Base-by-base conservation (phyloP, 2,329 filamentous ascomycete genomes). In the Ceratocystis harringtonii region DNA sequence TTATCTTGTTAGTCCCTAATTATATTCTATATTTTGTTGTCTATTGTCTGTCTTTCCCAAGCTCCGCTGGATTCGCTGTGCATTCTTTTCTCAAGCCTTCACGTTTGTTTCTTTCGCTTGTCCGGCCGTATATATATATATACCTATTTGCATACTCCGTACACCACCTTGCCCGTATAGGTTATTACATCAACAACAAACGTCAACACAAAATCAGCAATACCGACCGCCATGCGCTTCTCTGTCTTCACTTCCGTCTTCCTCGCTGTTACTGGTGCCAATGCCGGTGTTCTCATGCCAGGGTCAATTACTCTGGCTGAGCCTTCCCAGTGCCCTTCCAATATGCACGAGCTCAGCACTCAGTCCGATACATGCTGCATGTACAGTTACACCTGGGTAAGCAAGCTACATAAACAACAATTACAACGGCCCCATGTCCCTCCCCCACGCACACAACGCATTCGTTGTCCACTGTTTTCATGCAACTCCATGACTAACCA, bases 321-420 rank as follows among this genome's bases (percentile, higher is more conserved):
- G 22, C 44, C 43, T 44, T 30, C 61, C 17, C 12, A 50, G 15
- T 62, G 44, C 43, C 43, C 61, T 17, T 22, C n/a, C 5, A 25
- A 19, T 3, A 44, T 25, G 22, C 25, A 62, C 61, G 41, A 62
- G 44, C 61, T 48, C 25, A 32, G 28, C 52, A 32, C 52, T 12
- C 52, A 30, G 25, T 1, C 32, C 52, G 32, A 44, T 22, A 44
- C 28, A n/a, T 62, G 61, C 61, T 62, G 61, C 22, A 19, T 62
- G 32, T 62, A 62, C 43, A 25, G 28, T 43, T 36, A 62, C 43
- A 30, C 32, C 32, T 62, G 43, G 41, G 61, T 62, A 62, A 62
- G 25, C 43, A 36, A 22, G 10, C 44, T 15, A 45, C 45, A 19
- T 19, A 48, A 0, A 48, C 17, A 48, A n/a, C 44, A 48, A 2